Percentiles rank a stretch among this genome's conserved stretches.
phyloP scores from a whole-genome alignment of 192 early-diverging fungal genomes.

The Haplosporangium gracile region DNA sequence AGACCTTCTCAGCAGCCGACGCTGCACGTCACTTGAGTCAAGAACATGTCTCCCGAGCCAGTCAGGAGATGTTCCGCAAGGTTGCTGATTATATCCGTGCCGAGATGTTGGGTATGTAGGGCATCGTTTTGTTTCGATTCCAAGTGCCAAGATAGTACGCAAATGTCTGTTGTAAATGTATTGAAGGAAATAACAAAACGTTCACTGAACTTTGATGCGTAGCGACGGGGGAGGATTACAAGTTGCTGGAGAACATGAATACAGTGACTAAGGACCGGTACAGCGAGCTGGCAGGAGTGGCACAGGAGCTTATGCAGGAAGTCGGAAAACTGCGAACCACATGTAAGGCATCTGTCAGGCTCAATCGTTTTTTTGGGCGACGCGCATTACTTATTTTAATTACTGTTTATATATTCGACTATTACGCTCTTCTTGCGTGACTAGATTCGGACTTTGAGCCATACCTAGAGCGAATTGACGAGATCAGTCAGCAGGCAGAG shows the following conservation, averaged over 20 bases:
- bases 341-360: slow-evolving; percentile 27
- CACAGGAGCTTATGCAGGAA: slow-evolving; percentile 59
- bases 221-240: slow-evolving; percentile 60
- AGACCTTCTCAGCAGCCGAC: slow-evolving; percentile 34
- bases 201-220: not conserved
- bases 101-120: slow-evolving; percentile 51
- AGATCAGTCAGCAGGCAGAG: slow-evolving; percentile 59
- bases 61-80: slow-evolving; percentile 59
- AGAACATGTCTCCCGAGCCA: slow-evolving; percentile 55
- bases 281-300: slow-evolving; percentile 55
- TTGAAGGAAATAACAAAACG: not conserved
- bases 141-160: not conserved
- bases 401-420: not conserved
- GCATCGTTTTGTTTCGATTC: too few relatives aligned
- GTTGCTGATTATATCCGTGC: slow-evolving; percentile 56
- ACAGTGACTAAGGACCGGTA: slow-evolving; percentile 55
- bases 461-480: slow-evolving; percentile 57
- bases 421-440: not conserved
- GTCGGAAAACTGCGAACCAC: slow-evolving; percentile 55
- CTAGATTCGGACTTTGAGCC: slow-evolving; percentile 61
- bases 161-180: too few relatives aligned
- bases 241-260: slow-evolving; percentile 60
- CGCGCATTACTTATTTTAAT: not conserved
- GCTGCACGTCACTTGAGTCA: slow-evolving; percentile 43
- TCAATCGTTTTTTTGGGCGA: not conserved